Conservation (phyloP, 306 rosid species). For the Oemleria cerasiformis region DNA sequence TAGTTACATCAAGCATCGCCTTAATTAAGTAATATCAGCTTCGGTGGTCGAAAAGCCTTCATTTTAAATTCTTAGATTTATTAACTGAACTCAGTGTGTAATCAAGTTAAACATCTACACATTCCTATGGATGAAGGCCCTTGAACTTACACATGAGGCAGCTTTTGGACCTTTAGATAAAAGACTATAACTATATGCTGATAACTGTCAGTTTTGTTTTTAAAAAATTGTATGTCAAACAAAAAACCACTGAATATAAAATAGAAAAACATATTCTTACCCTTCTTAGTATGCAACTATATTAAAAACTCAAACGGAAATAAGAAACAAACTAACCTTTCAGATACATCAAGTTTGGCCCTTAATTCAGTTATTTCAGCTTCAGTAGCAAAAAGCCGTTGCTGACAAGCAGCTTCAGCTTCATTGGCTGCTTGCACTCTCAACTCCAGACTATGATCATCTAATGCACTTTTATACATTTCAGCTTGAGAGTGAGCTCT, state of each 20-base stretch:
- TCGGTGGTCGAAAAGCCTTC: background rate
- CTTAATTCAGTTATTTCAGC: conserved; percentile 75
- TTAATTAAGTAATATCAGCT: background rate
- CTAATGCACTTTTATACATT: conserved; percentile 73
- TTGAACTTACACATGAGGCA: background rate
- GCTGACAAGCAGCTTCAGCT: conserved; percentile 93
- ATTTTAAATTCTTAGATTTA: background rate
- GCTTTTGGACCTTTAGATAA: background rate
- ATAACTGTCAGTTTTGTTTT: background rate
- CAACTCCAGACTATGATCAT: conserved; percentile 87
- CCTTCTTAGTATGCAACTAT: background rate
- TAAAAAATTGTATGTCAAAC: background rate
- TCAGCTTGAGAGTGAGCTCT: conserved; percentile 73
- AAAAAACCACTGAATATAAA: background rate
- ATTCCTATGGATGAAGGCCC: background rate
- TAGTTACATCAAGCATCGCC: background rate
- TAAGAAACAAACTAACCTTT: conserved; percentile 53
- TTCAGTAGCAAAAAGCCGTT: conserved; percentile 80
- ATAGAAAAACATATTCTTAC: background rate
- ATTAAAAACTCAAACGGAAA: background rate
- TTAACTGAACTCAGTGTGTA: background rate
- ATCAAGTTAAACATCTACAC: background rate
- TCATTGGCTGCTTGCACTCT: conserved; percentile 96
- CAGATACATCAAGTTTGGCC: conserved; percentile 63
- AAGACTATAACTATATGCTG: background rate